phyloP scores from a whole-genome alignment of 352 stramenopile genomes.

The Globisporangium apiculatum region DNA sequence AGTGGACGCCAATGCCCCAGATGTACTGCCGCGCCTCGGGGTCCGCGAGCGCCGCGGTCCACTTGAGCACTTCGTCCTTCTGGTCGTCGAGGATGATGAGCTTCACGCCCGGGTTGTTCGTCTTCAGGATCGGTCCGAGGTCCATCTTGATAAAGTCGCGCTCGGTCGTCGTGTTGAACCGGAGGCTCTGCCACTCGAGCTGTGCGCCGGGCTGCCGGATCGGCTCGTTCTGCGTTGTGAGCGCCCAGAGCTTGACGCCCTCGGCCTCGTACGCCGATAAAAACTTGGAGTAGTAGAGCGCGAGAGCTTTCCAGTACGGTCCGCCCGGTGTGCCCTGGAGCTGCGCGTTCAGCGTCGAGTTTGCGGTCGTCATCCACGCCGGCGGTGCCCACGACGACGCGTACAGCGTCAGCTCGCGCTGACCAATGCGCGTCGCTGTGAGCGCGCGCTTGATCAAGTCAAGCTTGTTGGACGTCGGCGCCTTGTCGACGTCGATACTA shows the following conservation, averaged over 20 bases:
- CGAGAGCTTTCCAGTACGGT: slow-evolving; percentile 64
- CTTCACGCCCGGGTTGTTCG: slow-evolving; percentile 68
- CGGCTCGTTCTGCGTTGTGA: slow-evolving; percentile 86
- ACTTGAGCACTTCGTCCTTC: slow-evolving; percentile 47
- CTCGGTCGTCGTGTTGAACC: slow-evolving; percentile 31
- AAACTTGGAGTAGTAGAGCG: slow-evolving; percentile 88
- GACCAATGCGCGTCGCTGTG: slow-evolving; percentile 21
- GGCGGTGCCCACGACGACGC: slow-evolving; percentile 79
- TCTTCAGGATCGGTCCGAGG: slow-evolving; percentile 56
- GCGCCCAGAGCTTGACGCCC: slow-evolving; percentile 67
- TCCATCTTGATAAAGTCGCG: slow-evolving; percentile 73
- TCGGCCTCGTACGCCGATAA: slow-evolving; percentile 70
- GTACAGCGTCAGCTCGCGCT: slow-evolving; percentile 57
- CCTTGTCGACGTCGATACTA: slow-evolving; percentile 77
- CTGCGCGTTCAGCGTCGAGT: slow-evolving; percentile 46
- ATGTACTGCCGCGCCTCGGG: slow-evolving; percentile 61
- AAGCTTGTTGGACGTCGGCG: slow-evolving; percentile 50
- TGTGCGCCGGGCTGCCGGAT: slow-evolving; percentile 24
- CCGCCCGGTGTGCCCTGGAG: slow-evolving; percentile 48
- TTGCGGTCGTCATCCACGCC: slow-evolving; percentile 82
- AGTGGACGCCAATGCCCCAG: slow-evolving; percentile 81
- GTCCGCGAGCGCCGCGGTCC: slow-evolving; percentile 38
- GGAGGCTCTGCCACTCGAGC: slow-evolving; percentile 50
- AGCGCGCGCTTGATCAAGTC: slow-evolving; percentile 58
- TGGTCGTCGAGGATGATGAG: slow-evolving; percentile 85